phyloP scores from a whole-genome alignment of 371 early-diverging fungal species.

The Mucor mucedo region DNA sequence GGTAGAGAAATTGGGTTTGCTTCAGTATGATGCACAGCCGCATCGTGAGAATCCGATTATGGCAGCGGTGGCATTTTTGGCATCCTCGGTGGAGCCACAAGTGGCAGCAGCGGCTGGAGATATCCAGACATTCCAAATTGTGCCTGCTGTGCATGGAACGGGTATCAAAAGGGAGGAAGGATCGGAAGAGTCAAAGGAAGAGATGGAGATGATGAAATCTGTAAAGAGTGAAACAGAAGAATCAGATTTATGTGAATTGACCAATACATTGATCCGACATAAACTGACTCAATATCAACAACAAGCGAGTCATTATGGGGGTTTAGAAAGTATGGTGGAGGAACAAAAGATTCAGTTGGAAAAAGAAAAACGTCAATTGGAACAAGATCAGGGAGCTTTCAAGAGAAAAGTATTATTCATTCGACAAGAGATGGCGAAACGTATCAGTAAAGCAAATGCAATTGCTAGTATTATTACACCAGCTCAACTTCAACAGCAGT shows the following conservation, averaged over 20 bases:
- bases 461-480: constrained; percentile 45
- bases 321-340: constrained; percentile 71
- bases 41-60: constrained; percentile 93
- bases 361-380: constrained; percentile 80
- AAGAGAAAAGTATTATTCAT: constrained; percentile 53
- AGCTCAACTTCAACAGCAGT: constrained; percentile 49
- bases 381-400: constrained; percentile 73
- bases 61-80: constrained; percentile 94
- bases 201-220: constrained; percentile 1
- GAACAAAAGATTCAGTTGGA: constrained; percentile 64
- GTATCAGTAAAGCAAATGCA: constrained; percentile 27
- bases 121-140: constrained; percentile 5
- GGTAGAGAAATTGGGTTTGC: constrained; percentile 45
- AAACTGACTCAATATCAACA: constrained; percentile 80
- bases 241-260: constrained; percentile 43
- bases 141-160: constrained; percentile 18
- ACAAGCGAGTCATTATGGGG: constrained; percentile 85
- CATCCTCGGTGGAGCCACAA: constrained; percentile 90
- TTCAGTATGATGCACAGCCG: constrained; percentile 65
- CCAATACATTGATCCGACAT: constrained; percentile 70
- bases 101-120: constrained; percentile 90
- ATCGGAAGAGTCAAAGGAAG: constrained; percentile 16
- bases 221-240: constrained; percentile 17
- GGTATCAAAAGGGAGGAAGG: constrained; percentile 6
- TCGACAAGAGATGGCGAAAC: constrained; percentile 52